Base-by-base conservation (phyloP, 768 basidiomycete genomes). In the Amanita fuliginea region DNA sequence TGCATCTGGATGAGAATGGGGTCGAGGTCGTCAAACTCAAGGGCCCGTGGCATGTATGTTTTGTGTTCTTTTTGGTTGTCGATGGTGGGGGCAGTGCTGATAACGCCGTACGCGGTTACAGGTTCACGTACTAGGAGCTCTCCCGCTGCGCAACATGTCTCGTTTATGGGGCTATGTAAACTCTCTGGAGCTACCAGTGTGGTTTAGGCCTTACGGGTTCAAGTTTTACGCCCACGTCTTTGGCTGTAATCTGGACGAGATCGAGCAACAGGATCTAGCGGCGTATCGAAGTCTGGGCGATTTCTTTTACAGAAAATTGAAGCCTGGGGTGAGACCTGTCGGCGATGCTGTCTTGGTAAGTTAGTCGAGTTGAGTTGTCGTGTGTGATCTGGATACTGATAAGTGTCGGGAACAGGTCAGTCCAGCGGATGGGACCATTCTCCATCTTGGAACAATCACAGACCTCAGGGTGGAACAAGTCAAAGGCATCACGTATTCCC, bases 81-180 rank as follows among this genome's bases (percentile, higher is more conserved):
- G 42, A 16, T 3, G 37, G 33, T 18, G 24, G 22, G 24, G 36
- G 42, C 40, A 16, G 18, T 18, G 9, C 41, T 10, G 24, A 26
- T 9, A 24, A n/a, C 16, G 28, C 32, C 11, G 1, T 28, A 11
- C 6, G 6, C 14, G 49, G 6, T 40, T 1, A 6, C 53, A 90
- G 92, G 91, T 98, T n/a, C 88, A 95, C 66, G 93, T 98, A 42
- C 73, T 98, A 45, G 95, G 94, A 46, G 94, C 94, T 8, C 77
- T 99, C 1, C 96, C 96, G 0, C 76, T 98, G 5, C 81, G 94
- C 36, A 92, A 92, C 53, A 80, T 97, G 61, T 98, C 95, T n/a
- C 84, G 94, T 1, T 66, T 98, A 4, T 98, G 95, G 93, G 96
- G 96, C 5, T 94, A 93, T 64, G 59, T 98, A 53, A 99, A 97